Conservation (phyloP, 108 stramenopile species). For the Pseudonitzschia multistriata region DNA sequence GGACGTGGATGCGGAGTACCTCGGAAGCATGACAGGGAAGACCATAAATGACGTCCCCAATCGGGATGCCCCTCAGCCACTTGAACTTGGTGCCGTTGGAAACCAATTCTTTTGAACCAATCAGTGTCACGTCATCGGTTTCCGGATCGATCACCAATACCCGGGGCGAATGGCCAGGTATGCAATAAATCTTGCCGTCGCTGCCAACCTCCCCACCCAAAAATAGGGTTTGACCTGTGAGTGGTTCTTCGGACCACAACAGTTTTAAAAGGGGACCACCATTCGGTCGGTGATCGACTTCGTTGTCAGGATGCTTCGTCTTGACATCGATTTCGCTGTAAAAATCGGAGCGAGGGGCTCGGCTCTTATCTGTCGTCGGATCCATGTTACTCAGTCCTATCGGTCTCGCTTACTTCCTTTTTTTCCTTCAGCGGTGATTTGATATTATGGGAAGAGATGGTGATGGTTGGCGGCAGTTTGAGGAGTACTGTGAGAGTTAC, state of each 20-base stretch:
- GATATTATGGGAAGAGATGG: too few species aligned
- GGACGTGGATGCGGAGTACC: constrained; percentile 68
- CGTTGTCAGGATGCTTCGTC: constrained; percentile 31
- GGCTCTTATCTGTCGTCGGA: constrained; percentile 6
- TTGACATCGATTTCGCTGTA: constrained; percentile 3
- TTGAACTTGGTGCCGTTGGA: constrained; percentile 56
- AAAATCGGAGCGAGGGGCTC: constrained; percentile 4
- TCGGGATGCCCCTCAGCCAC: constrained; percentile 80
- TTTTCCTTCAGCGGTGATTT: too few species aligned
- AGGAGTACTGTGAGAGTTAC: too few species aligned
- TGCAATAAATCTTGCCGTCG: constrained; percentile 78
- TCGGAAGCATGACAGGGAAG: constrained; percentile 81
- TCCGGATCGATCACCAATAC: constrained; percentile 68
- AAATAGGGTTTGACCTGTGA: constrained; percentile 58
- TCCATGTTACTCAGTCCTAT: neutral
- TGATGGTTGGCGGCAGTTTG: too few species aligned
- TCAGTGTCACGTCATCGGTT: constrained; percentile 46
- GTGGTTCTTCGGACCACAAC: constrained; percentile 39
- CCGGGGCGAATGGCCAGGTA: constrained; percentile 71
- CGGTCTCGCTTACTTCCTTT: too few species aligned
- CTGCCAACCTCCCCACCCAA: constrained; percentile 75
- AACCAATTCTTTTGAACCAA: constrained; percentile 60
- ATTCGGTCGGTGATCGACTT: constrained; percentile 37
- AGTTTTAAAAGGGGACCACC: constrained; percentile 39
- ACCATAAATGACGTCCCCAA: constrained; percentile 73